phyloP scores from a whole-genome alignment of 495 filamentous ascomycete genomes.

The Penicillium canescens region DNA sequence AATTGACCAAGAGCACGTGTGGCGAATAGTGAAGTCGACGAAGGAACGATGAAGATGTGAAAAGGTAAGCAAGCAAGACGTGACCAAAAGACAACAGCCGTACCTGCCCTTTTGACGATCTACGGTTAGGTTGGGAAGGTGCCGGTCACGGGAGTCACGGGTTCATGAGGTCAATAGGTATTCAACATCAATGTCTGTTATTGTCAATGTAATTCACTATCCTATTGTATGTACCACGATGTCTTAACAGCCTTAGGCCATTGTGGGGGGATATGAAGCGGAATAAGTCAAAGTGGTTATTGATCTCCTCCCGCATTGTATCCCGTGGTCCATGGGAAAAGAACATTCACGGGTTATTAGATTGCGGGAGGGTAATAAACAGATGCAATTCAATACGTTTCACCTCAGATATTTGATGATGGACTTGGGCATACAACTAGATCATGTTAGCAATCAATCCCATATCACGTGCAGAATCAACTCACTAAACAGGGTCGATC shows the following conservation, averaged over 20 bases:
- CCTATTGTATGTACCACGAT: slow-evolving; percentile 37
- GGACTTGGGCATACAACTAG: slow-evolving; percentile 73
- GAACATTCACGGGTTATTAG: slow-evolving; percentile 65
- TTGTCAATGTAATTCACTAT: background rate
- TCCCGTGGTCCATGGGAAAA: slow-evolving; percentile 55
- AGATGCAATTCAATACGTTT: background rate
- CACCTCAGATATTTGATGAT: slow-evolving; percentile 52
- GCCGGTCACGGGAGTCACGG: background rate
- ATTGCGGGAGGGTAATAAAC: slow-evolving; percentile 58
- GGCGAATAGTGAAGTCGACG: background rate
- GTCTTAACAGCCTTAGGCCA: slow-evolving; percentile 44
- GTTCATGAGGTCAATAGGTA: background rate
- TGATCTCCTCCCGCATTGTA: slow-evolving; percentile 73
- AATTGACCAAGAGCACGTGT: slow-evolving; percentile 1
- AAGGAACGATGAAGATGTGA: slow-evolving; percentile 14
- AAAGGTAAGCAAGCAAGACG: background rate
- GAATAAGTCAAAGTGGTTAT: slow-evolving; percentile 49
- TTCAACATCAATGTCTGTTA: background rate
- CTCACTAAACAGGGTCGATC: slow-evolving; percentile 87
- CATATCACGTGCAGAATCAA: slow-evolving; percentile 8
- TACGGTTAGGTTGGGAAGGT: background rate
- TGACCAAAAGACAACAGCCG: background rate
- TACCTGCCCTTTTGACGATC: background rate
- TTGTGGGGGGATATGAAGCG: slow-evolving; percentile 48
- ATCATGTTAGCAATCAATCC: slow-evolving; percentile 3